phyloP scores from a whole-genome alignment of 768 basidiomycete species.

The Boletellus ananiceps region DNA sequence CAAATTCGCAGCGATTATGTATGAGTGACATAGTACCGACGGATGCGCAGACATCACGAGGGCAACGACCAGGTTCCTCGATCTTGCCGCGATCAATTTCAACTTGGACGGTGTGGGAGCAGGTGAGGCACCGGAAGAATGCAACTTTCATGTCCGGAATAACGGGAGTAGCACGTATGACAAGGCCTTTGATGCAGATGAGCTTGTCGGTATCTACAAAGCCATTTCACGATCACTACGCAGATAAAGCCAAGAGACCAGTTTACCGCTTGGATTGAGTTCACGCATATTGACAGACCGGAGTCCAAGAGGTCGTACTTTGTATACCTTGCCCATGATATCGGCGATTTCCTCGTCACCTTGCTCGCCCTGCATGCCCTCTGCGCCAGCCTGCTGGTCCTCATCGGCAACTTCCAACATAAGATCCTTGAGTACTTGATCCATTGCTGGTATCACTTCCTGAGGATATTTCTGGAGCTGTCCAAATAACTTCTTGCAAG shows the following conservation, averaged over 20 bases:
- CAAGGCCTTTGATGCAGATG: conserved; percentile 91
- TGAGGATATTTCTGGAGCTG: conserved; percentile 94
- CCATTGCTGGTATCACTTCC: conserved; percentile 96
- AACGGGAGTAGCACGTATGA: conserved; percentile 95
- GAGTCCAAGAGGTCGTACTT: conserved; percentile 88
- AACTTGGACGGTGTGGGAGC: conserved; percentile 94
- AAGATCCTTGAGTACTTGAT: conserved; percentile 89
- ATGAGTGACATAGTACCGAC: conserved; percentile 91
- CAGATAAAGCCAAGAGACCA: background rate
- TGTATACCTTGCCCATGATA: conserved; percentile 84
- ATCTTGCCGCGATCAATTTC: conserved; percentile 99
- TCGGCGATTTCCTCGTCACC: conserved; percentile 86
- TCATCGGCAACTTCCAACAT: conserved; percentile 85
- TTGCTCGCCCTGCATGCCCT: conserved; percentile 70
- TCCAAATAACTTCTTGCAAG: conserved; percentile 72
- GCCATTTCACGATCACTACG: background rate
- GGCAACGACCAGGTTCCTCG: conserved; percentile 86
- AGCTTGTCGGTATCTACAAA: conserved; percentile 93
- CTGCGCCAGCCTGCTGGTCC: conserved; percentile 65
- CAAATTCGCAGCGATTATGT: conserved; percentile 96
- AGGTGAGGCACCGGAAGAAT: conserved; percentile 95
- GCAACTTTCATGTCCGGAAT: conserved; percentile 99
- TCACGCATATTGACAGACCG: conserved; percentile 88
- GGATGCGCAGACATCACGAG: conserved; percentile 86
- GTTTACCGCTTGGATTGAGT: conserved; percentile 84